Evolutionary conservation across 805 yeast genomes (phyloP).

Genomic region (Pichia nanzhaoensis): DNA sequence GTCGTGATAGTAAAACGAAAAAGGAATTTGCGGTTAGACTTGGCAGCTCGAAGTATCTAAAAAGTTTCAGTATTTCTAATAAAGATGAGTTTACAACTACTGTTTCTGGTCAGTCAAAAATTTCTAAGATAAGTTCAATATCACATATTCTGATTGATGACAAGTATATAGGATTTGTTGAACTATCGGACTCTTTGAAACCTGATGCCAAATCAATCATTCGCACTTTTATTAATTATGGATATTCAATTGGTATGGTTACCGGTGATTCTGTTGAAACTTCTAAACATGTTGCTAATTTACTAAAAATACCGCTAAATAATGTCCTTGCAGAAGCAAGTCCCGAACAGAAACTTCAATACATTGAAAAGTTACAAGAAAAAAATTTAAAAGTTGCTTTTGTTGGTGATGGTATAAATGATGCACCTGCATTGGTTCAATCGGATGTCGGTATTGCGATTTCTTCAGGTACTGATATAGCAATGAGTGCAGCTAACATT

Average conservation of each 20-base stretch:
- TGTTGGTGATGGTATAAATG: slow-evolving; percentile 97
- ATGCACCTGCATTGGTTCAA: slow-evolving; percentile 89
- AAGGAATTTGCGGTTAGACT: slow-evolving; percentile 32
- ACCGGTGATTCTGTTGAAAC: slow-evolving; percentile 76
- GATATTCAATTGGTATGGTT: slow-evolving; percentile 70
- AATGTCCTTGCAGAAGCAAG: slow-evolving; percentile 70
- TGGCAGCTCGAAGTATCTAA: slow-evolving; percentile 47
- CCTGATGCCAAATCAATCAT: slow-evolving; percentile 59
- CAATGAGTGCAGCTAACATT: slow-evolving; percentile 93
- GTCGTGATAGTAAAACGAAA: slow-evolving; percentile 18
- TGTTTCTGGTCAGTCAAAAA: slow-evolving; percentile 9
- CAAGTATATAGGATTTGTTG: slow-evolving; percentile 55
- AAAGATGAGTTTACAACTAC: slow-evolving; percentile 15
- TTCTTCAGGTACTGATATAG: slow-evolving; percentile 90
- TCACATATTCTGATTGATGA: slow-evolving; percentile 48
- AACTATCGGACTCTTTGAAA: slow-evolving; percentile 61
- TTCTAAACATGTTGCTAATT: slow-evolving; percentile 57
- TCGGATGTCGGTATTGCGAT: slow-evolving; percentile 89
- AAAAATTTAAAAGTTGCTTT: slow-evolving; percentile 56
- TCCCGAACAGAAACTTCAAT: slow-evolving; percentile 69
- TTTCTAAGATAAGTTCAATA: slow-evolving; percentile 17
- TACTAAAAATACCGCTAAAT: slow-evolving; percentile 56
- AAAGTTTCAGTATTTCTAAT: slow-evolving; percentile 20
- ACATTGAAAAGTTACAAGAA: slow-evolving; percentile 52
- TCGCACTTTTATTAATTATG: slow-evolving; percentile 41